These are phyloP conservation scores for Fusarium sp. DNA, from an alignment of 2,329 filamentous ascomycete genomes.

Conservation along the genomic window DNA sequence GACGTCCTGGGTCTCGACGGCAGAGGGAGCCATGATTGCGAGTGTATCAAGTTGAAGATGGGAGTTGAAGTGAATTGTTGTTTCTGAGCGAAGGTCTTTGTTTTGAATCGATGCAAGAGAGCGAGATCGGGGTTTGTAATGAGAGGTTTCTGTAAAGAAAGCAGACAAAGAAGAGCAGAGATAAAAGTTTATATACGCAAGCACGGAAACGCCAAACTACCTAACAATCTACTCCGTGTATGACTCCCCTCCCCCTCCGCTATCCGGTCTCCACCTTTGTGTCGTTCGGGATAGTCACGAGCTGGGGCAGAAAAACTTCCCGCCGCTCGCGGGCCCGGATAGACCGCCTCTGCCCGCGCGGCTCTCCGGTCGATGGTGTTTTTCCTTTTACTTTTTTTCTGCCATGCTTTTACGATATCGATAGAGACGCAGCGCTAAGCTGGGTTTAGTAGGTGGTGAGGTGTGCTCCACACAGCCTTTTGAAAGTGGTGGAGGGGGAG, in stretches of 20 bases:
- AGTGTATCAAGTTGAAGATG: not conserved
- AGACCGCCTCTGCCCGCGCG: conserved; percentile 44
- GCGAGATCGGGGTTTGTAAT: not conserved
- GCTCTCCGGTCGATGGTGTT: conserved; percentile 31
- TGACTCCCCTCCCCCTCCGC: not conserved
- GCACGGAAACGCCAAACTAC: not conserved
- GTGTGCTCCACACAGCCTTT: conserved; percentile 5
- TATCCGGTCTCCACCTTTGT: conserved; percentile 12
- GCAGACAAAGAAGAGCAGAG: not conserved
- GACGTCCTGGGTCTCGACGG: conserved; percentile 56
- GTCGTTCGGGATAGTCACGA: conserved; percentile 8
- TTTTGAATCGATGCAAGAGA: not conserved
- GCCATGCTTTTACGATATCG: not conserved
- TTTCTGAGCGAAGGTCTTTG: not conserved
- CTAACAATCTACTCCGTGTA: not conserved
- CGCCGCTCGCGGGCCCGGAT: conserved; percentile 26
- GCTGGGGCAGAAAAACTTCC: conserved; percentile 14
- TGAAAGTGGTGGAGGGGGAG: not conserved
- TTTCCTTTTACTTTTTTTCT: not conserved
- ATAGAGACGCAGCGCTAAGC: not conserved
- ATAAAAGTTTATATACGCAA: conserved; percentile 17
- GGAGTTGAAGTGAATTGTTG: not conserved
- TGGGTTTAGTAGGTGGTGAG: conserved; percentile 3
- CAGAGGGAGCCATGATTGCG: conserved; percentile 57
- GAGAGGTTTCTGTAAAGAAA: not conserved